These are phyloP conservation scores for Suhomyces bokatorum DNA, from an alignment of 1,139 yeast genomes.

Conservation along the genomic window DNA sequence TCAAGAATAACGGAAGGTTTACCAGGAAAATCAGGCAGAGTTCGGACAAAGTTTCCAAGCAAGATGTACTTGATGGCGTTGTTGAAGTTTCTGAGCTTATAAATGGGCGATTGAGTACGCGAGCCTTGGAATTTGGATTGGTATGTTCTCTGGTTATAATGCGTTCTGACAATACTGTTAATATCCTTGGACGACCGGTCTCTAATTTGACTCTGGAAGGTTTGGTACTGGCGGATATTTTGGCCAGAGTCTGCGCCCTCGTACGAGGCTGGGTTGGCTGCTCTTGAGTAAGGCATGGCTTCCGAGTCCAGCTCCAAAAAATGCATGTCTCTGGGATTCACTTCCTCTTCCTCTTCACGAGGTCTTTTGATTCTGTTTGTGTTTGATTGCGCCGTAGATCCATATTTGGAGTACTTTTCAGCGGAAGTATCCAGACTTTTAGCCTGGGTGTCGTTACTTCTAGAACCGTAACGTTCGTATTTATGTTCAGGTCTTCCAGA, in stretches of 20 bases:
- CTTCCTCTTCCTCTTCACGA: slow-evolving; percentile 19
- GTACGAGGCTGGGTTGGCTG: slow-evolving; percentile 31
- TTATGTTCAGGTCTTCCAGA: slow-evolving; percentile 30
- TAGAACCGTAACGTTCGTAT: slow-evolving; percentile 42
- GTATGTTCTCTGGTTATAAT: slow-evolving; percentile 83
- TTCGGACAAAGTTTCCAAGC: slow-evolving; percentile 64
- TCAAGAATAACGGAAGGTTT: slow-evolving; percentile 56
- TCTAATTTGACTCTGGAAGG: slow-evolving; percentile 43
- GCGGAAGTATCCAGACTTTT: slow-evolving; percentile 10
- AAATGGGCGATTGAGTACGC: slow-evolving; percentile 79
- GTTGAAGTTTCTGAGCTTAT: slow-evolving; percentile 83
- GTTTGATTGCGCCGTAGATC: slow-evolving; percentile 9
- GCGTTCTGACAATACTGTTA: slow-evolving; percentile 69
- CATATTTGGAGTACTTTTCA: slow-evolving; percentile 33
- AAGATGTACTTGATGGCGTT: slow-evolving; percentile 87
- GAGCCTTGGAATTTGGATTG: slow-evolving; percentile 59
- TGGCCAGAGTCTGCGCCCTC: slow-evolving; percentile 6
- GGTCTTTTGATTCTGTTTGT: slow-evolving; percentile 13
- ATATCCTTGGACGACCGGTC: slow-evolving; percentile 40
- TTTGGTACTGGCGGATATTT: slow-evolving; percentile 29
- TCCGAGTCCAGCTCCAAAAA: slow-evolving; percentile 1
- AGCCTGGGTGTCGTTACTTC: slow-evolving; percentile 1
- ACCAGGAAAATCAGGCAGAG: slow-evolving; percentile 36
- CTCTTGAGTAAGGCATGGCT: slow-evolving; percentile 31
- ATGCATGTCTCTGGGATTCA: slow-evolving; percentile 7